phyloP scores from a whole-genome alignment of 2,329 filamentous ascomycete genomes.

The Fusarium sp. region DNA sequence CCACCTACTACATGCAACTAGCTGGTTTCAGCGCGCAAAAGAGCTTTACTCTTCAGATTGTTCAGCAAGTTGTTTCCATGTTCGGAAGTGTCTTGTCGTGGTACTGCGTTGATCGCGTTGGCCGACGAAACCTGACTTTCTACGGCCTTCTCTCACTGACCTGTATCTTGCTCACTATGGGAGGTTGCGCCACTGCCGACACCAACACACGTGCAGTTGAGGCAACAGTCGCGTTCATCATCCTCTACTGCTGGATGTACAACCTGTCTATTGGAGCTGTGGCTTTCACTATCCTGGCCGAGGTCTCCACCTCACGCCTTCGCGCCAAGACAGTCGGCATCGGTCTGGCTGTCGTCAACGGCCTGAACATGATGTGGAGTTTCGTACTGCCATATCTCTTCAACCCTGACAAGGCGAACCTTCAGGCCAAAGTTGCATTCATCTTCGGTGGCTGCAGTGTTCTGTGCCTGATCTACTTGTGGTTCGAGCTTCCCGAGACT shows the following conservation, averaged over 20 bases:
- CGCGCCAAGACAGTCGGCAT: slow-evolving; percentile 4
- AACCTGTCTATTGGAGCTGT: slow-evolving; percentile 55
- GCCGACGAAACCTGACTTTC: slow-evolving; percentile 55
- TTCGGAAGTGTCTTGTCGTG: slow-evolving; percentile 59
- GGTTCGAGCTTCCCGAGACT: slow-evolving; percentile 11
- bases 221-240: slow-evolving; percentile 54
- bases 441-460: slow-evolving; percentile 13
- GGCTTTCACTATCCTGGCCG: slow-evolving; percentile 5
- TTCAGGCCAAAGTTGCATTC: slow-evolving; percentile 15
- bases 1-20: slow-evolving; percentile 61
- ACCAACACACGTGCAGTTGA: slow-evolving; percentile 50
- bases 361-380: neutral
- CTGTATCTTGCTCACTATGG: slow-evolving; percentile 54
- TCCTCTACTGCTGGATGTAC: slow-evolving; percentile 58
- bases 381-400: slow-evolving; percentile 30
- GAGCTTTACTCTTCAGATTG: slow-evolving; percentile 58
- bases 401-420: slow-evolving; percentile 24
- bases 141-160: slow-evolving; percentile 54
- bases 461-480: neutral
- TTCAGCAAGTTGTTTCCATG: slow-evolving; percentile 57
- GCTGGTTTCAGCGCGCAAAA: slow-evolving; percentile 56
- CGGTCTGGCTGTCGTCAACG: slow-evolving; percentile 5
- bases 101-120: slow-evolving; percentile 56
- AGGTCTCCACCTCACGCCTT: slow-evolving; percentile 15
- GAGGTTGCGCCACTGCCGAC: slow-evolving; percentile 47